A percentile compares a stretch with the other conserved stretches of the same genome.
Evolutionary conservation across 2,329 filamentous ascomycete genomes (phyloP).

Genomic region (Penicillium vulpinum): DNA sequence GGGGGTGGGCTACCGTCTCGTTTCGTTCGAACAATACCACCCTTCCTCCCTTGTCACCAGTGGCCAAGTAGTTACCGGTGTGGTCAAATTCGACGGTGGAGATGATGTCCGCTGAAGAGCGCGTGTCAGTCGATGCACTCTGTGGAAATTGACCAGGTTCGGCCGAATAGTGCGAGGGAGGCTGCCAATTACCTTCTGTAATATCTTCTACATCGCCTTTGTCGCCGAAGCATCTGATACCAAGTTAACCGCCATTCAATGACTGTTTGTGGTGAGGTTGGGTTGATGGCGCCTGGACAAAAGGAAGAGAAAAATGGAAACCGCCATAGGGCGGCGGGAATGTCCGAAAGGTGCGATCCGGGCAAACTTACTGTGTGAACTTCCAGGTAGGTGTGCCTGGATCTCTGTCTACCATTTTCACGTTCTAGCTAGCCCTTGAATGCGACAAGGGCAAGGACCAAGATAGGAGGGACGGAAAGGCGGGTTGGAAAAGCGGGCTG

Average conservation of each 20-base stretch:
- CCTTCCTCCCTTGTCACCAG: conserved; percentile 53
- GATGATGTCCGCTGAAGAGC: conserved; percentile 50
- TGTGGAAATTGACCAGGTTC: conserved; percentile 4
- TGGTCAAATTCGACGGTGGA: conserved; percentile 56
- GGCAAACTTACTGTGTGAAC: conserved; percentile 86
- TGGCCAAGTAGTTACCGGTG: conserved; percentile 55
- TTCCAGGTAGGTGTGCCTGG: conserved; percentile 96
- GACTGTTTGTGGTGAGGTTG: not conserved
- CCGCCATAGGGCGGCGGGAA: not conserved
- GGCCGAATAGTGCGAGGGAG: conserved; percentile 1
- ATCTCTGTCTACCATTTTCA: conserved; percentile 91
- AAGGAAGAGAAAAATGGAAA: not conserved
- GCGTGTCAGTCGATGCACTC: conserved; percentile 13
- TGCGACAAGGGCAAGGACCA: conserved; percentile 20
- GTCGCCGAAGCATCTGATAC: conserved; percentile 89
- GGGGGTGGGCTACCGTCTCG: conserved; percentile 68
- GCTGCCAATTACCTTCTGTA: conserved; percentile 72
- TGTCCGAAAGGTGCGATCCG: not conserved
- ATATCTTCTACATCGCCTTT: conserved; percentile 99
- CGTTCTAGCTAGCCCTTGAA: conserved; percentile 48
- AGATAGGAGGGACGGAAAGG: conserved; percentile 17
- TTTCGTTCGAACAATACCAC: conserved; percentile 67
- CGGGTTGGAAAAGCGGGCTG: conserved; percentile 5
- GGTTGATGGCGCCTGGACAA: not conserved
- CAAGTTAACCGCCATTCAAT: conserved; percentile 12